Conservation (phyloP, 2,329 filamentous ascomycete genomes). For the Hypoxylon sp. region DNA sequence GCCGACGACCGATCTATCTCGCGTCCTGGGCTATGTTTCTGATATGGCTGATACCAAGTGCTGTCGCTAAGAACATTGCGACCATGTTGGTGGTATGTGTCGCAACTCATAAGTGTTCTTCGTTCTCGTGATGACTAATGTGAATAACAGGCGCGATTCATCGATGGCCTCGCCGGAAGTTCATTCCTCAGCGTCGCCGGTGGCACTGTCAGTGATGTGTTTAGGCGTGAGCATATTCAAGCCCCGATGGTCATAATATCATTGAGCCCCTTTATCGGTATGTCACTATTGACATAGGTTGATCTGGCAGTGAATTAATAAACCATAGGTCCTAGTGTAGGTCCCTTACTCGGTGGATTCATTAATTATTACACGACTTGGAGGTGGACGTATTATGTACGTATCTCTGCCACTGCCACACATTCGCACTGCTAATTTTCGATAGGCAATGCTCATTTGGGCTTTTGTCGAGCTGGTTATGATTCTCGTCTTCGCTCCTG, state of each 20-base stretch:
- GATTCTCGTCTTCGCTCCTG: constrained; percentile 81
- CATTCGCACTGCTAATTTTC: constrained; percentile 23
- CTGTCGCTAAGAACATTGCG: constrained; percentile 83
- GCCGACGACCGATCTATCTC: constrained; percentile 84
- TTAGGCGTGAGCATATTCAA: constrained; percentile 75
- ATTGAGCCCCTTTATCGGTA: constrained; percentile 70
- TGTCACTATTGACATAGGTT: not conserved
- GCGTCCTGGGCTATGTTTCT: constrained; percentile 79
- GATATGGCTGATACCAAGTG: constrained; percentile 85
- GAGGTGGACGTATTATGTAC: constrained; percentile 84
- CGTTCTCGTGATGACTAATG: constrained; percentile 13
- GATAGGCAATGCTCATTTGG: constrained; percentile 80
- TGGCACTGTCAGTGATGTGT: constrained; percentile 87
- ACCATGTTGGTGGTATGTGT: constrained; percentile 75
- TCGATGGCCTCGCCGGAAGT: constrained; percentile 79
- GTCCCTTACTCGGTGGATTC: constrained; percentile 79
- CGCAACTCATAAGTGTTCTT: too few relatives aligned
- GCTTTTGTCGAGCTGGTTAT: constrained; percentile 71
- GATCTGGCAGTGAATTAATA: constrained; percentile 3
- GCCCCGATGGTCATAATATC: constrained; percentile 88
- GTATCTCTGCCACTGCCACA: constrained; percentile 14
- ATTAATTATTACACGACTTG: constrained; percentile 82
- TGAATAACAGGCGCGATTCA: constrained; percentile 70
- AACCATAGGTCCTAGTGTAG: constrained; percentile 64
- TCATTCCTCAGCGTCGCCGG: constrained; percentile 81